phyloP scores from a whole-genome alignment of 139 green algal genomes.

The Trebouxia sp. region DNA sequence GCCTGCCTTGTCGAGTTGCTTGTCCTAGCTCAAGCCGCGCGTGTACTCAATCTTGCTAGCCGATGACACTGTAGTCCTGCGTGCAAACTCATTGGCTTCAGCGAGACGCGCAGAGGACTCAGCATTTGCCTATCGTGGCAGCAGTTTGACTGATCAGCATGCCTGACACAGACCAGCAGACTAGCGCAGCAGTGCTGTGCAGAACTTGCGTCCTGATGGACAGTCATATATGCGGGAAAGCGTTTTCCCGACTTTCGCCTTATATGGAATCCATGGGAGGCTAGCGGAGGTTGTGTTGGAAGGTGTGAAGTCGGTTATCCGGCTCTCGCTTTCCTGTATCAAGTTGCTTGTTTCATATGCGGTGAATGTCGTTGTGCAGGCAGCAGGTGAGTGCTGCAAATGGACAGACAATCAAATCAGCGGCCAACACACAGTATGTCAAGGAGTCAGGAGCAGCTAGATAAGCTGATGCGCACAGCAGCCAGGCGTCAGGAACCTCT shows the following conservation, averaged over 20 bases:
- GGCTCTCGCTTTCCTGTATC: too few relatives aligned
- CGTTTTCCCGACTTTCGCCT: not conserved
- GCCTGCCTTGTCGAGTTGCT: too few relatives aligned
- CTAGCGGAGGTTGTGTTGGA: not conserved
- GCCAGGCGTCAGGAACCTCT: not conserved
- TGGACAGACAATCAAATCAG: not conserved
- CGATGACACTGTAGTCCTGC: too few relatives aligned
- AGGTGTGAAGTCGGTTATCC: too few relatives aligned
- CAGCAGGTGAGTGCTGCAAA: slow-evolving; percentile 2
- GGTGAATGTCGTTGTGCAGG: too few relatives aligned
- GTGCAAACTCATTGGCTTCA: too few relatives aligned
- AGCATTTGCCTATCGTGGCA: not conserved
- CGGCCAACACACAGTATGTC: not conserved
- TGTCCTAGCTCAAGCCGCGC: too few relatives aligned
- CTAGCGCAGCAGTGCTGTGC: not conserved
- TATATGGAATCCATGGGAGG: slow-evolving; percentile 11
- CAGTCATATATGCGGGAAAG: not conserved
- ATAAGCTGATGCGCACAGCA: slow-evolving; percentile 13
- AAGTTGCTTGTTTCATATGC: too few relatives aligned
- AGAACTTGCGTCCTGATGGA: not conserved
- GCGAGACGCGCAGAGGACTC: too few relatives aligned
- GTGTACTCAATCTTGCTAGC: too few relatives aligned
- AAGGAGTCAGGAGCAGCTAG: slow-evolving; percentile 16
- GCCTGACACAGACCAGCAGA: not conserved
- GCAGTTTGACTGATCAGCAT: not conserved